Base-by-base conservation (phyloP, 1,139 yeast species). In the Geotrichum histeridarum region DNA sequence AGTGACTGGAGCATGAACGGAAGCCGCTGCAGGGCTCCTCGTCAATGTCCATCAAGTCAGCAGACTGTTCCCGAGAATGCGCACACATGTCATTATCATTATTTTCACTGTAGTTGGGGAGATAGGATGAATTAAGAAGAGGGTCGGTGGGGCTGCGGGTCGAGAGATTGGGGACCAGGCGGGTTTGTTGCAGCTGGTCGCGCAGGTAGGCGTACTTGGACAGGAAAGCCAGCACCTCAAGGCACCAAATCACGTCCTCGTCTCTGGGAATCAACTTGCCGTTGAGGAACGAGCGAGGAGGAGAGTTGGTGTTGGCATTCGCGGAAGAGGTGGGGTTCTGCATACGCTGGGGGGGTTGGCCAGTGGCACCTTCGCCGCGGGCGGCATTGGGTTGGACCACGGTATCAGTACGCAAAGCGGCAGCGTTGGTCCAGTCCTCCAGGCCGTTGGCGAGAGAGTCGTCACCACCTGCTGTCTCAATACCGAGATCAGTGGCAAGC, bases 191-290 rank as follows among this genome's bases (percentile, higher is more conserved):
- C 53, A 93, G 74, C 42, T 77, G 77, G 50, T 83, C 84, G 64
- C 91, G 86, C 67, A 91, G 74, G 57, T 83, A 79, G 0, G 97
- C 86, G 66, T 91, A 91, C 68, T 93, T 93, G 8, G 98, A 89
- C 50, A 91, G 87, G 69, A 90, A 93, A 17, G 98, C 98, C 54
- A 93, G 72, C 36, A 93, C 76, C 70, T 93, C 98, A 54, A 93
- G 75, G 5, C 95, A 86, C 96, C 97, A 90, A 37, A 89, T 83
- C 32, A 93, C 87, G 67, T 93, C 99, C 66, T 91, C 97, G 60
- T 88, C 95, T 58, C 89, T 79, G 1, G 97, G 96, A 9, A 89
- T 79, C 15, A 90, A 79, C 27, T 84, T 83, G 1, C 96, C 95
- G 55, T 84, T 80, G 35, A 83, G 77, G 65, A 88, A 87, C 50